Evolutionary conservation across 108 stramenopile species (phyloP), one percentile per base, ranked within the genome.

Genomic region (Skeletonema grethae): DNA sequence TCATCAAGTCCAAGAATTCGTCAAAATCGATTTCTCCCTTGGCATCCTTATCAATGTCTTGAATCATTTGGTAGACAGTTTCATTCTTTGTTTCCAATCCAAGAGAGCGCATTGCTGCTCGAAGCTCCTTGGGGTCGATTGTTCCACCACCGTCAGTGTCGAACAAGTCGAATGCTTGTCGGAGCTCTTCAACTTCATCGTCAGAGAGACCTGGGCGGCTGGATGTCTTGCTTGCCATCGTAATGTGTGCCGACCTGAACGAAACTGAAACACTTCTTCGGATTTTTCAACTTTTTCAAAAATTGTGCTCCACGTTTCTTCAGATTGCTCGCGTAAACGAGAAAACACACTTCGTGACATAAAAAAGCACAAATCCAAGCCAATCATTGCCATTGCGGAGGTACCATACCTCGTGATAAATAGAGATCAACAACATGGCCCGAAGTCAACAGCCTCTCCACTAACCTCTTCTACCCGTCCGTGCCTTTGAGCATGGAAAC

Each of bases 1-100:
- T 97, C 96, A 99, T 97, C 80, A 99, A 86, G 50, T 96, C 86
- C 18, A 99, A 77, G 65, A 97, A 97, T 69, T 90, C 87, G 38
- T 93, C 86, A 45, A 89, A 88, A 48, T 82, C 84, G 2, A 90
- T 77, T 30, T 78, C 75, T 12, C 84, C 84, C 2, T 57, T 69
- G 6, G 71, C 82, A 68, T 95, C 93, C 78, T 92, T 86, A 59
- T 91, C 90, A 46, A 95, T 90, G 67, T 91, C 90, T 16, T 75
- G 63, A 34, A 94, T 90, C 83, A 88, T 86, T 65, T 97, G 90
- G 59, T 95, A 95, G 30, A 97, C 94, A 16, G 93, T 95, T 72
- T 93, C 89, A 79, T 96, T 96, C 83, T 97, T 53, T 45, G 93
- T 82, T 39, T 95, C 93, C 70, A 95, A 95, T 16, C 96, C 96